Conservation (phyloP, 257 asterid genomes). For the Eucommia ulmoides region DNA sequence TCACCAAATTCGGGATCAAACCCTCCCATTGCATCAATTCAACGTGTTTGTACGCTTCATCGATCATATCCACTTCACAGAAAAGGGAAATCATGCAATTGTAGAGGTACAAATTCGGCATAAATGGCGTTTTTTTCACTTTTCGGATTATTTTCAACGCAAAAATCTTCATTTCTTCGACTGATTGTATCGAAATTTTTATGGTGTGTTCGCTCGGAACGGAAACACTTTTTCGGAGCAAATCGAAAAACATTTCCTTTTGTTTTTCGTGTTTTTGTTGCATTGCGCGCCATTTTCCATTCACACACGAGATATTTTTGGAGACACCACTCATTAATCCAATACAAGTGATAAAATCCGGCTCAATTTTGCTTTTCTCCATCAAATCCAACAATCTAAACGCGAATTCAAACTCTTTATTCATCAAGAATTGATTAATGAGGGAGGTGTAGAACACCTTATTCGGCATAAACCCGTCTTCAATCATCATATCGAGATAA, state of each 20-base stretch:
- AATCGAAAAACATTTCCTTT: conserved; percentile 28
- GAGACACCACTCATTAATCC: conserved; percentile 39
- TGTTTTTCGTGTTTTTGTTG: conserved; percentile 16
- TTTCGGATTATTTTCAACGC: conserved; percentile 23
- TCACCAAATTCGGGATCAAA: conserved; percentile 47
- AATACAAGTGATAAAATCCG: conserved; percentile 32
- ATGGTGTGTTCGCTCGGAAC: conserved; percentile 11
- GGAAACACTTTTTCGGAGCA: conserved; percentile 20
- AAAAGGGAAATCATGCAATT: conserved; percentile 34
- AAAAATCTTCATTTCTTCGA: conserved; percentile 21
- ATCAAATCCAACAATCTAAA: conserved; percentile 42
- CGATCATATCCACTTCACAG: conserved; percentile 33
- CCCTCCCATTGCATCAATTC: conserved; percentile 29
- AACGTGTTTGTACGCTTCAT: conserved; percentile 38
- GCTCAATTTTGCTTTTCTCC: conserved; percentile 33
- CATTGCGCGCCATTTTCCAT: conserved; percentile 19
- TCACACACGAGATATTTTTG: conserved; percentile 25
- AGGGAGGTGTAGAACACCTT: conserved; percentile 45
- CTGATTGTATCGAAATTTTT: conserved; percentile 17
- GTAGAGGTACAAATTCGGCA: conserved; percentile 38
- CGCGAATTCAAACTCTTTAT: conserved; percentile 35
- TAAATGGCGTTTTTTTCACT: conserved; percentile 6
- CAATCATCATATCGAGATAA: conserved; percentile 46
- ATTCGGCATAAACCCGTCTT: conserved; percentile 47
- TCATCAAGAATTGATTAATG: conserved; percentile 42